A percentile compares a stretch with the other conserved stretches of the same genome.
Evolutionary conservation across 225 moss, liverwort and hornwort species (phyloP).

Genomic region (Rhytidiadelphus loreus): DNA sequence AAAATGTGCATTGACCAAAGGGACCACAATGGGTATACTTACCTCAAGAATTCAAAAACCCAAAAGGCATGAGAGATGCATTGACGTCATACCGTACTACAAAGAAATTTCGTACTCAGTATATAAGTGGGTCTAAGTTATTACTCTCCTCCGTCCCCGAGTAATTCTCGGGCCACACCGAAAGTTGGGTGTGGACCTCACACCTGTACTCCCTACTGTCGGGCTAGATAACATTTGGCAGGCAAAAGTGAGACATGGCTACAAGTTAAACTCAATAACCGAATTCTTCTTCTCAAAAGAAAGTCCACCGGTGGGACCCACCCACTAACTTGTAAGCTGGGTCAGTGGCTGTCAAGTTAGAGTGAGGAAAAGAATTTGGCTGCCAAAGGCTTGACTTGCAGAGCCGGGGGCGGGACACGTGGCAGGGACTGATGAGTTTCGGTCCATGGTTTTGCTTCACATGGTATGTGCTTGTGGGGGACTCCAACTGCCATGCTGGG

Average conservation of each 20-base stretch:
- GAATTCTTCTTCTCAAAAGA: background rate
- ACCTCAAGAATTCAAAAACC: no score
- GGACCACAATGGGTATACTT: no score
- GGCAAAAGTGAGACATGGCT: background rate
- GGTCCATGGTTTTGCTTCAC: accelerated
- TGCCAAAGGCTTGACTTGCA: background rate
- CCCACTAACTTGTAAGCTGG: background rate
- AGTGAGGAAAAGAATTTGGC: background rate
- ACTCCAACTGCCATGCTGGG: background rate
- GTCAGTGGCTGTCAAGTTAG: background rate
- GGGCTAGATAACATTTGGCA: background rate
- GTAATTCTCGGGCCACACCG: background rate
- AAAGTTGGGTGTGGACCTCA: background rate
- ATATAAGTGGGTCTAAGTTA: background rate
- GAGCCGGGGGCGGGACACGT: background rate
- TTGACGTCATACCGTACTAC: background rate
- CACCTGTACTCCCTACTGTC: background rate
- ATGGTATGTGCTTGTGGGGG: background rate
- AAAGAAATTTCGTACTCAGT: background rate
- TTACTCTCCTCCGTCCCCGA: no score
- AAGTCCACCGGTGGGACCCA: constrained; percentile 2
- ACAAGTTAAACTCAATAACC: background rate
- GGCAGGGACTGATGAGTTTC: background rate
- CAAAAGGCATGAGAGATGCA: no score
- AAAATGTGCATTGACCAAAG: background rate